Evolutionary conservation across 2,329 filamentous ascomycete genomes (phyloP), one percentile per base, ranked within the genome.

Genomic region (Ophiosphaerella herpotricha): DNA sequence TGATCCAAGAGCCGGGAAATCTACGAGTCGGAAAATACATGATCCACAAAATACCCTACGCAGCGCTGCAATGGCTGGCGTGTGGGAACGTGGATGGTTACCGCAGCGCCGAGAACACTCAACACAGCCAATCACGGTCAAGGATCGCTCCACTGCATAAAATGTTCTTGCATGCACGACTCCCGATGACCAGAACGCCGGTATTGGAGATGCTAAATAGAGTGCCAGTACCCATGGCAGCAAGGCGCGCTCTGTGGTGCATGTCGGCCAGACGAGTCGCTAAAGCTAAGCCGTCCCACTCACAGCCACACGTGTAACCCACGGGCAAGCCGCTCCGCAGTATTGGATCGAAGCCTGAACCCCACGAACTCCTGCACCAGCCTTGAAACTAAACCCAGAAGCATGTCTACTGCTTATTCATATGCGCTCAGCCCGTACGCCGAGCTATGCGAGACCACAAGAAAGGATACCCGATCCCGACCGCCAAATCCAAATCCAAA

Each of bases 131-230:
- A 58, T 67, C 57, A 58, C 52, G 46, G 38, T 14, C 47, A 16
- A 47, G 44, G 52, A 52, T 55, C 55, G 45, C 48, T 55, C 53
- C 57, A 60, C 57, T 52, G 53, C 54, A 59, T 61, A 49, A 52
- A 50, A 39, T 54, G 49, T 52, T 58, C 57, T 45, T 64, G 58
- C 63, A 70, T 67, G 63, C 63, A 62, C 52, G 39, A 47, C 52
- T 59, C 60, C 65, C 68, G 61, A 60, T 61, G 59, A 68, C 68
- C 70, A 61, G 41, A 39, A 41, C 37, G 39, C 52, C 59, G 68
- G 69, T 60, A 60, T 41, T 21, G 31, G 18, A 34, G 23, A 44
- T 58, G 53, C 62, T 65, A 67, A 60, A 60, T 63, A 61, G 49
- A 64, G 65, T 46, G 37, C 42, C 45, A 55, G 43, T 44, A 39